Evolutionary conservation across 768 basidiomycete species (phyloP).

Genomic region (Boletales sp.): DNA sequence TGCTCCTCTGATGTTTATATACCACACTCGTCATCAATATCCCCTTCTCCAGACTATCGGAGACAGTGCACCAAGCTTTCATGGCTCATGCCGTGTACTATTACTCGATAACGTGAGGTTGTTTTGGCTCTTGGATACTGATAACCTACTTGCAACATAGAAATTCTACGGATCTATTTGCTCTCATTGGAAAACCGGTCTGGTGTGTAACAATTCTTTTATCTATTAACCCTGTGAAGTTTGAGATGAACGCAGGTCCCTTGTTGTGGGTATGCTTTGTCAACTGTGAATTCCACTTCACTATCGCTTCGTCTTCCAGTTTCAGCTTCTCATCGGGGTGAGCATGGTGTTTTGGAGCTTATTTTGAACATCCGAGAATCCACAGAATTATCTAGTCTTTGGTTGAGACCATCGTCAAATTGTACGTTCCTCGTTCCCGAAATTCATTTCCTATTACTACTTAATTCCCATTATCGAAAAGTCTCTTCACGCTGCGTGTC

Average conservation of each 20-base stretch:
- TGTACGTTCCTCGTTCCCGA: slow-evolving; percentile 32
- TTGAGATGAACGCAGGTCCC: slow-evolving; percentile 39
- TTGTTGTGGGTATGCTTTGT: slow-evolving; percentile 38
- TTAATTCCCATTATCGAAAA: slow-evolving; percentile 17
- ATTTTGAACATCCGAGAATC: slow-evolving; percentile 3
- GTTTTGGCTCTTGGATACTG: not conserved
- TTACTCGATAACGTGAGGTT: slow-evolving; percentile 50
- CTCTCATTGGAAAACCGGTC: slow-evolving; percentile 37
- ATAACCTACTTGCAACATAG: slow-evolving; percentile 24
- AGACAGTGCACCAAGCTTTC: slow-evolving; percentile 47
- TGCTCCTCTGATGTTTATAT: not conserved
- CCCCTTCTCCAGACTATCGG: slow-evolving; percentile 37
- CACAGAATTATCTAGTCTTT: slow-evolving; percentile 36
- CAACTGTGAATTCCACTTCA: slow-evolving; percentile 2
- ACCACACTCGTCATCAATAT: not conserved
- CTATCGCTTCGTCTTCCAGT: slow-evolving; percentile 22
- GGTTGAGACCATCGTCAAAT: slow-evolving; percentile 53
- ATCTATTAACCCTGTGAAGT: not conserved
- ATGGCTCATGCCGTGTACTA: slow-evolving; percentile 51
- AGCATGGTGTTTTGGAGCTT: slow-evolving; percentile 4
- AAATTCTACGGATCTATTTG: slow-evolving; percentile 37
- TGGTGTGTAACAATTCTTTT: slow-evolving; percentile 36
- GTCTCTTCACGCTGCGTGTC: slow-evolving; percentile 56
- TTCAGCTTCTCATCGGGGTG: slow-evolving; percentile 43
- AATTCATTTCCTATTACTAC: not conserved